Percentiles rank a stretch among this genome's conserved stretches.
Evolutionary conservation across 2,329 filamentous ascomycete genomes (phyloP).

Genomic region (Colletotrichum australisinense): DNA sequence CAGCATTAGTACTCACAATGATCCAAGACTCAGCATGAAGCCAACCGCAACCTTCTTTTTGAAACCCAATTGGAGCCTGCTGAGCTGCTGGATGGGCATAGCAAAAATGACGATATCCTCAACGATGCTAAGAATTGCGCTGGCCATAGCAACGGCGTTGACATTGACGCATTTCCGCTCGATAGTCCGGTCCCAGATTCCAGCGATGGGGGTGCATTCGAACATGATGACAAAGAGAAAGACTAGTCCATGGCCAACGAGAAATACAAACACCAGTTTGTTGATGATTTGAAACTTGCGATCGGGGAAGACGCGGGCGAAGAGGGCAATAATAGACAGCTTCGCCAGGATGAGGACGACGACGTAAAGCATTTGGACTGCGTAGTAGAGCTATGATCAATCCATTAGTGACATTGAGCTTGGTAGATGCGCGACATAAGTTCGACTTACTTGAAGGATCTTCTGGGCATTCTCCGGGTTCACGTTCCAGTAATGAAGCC

Average conservation of each 20-base stretch:
- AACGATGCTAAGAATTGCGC: conserved; percentile 34
- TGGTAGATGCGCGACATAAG: too few relatives aligned
- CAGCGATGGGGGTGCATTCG: conserved; percentile 35
- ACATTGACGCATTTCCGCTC: conserved; percentile 26
- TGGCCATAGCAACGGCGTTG: conserved; percentile 24
- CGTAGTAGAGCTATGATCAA: conserved; percentile 31
- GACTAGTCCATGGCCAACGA: conserved; percentile 35
- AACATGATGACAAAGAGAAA: conserved; percentile 39
- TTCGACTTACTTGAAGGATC: conserved; percentile 9
- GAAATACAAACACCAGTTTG: conserved; percentile 20
- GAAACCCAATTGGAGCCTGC: conserved; percentile 14
- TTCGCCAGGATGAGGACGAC: conserved; percentile 39
- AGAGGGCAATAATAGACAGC: conserved; percentile 40
- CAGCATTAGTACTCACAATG: conserved; percentile 30
- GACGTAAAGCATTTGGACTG: conserved; percentile 39
- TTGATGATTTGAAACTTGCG: conserved; percentile 35
- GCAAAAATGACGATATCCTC: conserved; percentile 34
- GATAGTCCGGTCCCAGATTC: conserved; percentile 34
- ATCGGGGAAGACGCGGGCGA: conserved; percentile 37
- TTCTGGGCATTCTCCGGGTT: conserved; percentile 25
- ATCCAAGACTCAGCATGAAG: conserved; percentile 37
- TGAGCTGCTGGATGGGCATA: conserved; percentile 33
- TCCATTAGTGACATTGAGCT: neutral
- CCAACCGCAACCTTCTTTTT: conserved; percentile 34
- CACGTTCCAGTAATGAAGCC: conserved; percentile 40